Evolutionary conservation across 768 basidiomycete genomes (phyloP).

Genomic region (Calocybe cyanea): DNA sequence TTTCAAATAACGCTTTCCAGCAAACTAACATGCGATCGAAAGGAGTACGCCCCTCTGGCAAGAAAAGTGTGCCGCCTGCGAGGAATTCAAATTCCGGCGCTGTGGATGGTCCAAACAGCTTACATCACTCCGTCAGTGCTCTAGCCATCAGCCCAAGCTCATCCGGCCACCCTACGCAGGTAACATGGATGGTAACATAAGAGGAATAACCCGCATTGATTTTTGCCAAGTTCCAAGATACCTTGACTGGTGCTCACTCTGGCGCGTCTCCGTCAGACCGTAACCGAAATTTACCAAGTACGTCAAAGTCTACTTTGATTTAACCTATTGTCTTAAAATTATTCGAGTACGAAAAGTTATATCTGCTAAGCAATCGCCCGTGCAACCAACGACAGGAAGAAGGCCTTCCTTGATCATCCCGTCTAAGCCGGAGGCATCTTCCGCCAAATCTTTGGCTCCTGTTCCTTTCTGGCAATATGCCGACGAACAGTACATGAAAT

Average conservation of each 20-base stretch:
- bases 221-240: neutral
- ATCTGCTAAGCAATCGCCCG: neutral
- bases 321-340: neutral
- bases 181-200: neutral
- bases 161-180: neutral
- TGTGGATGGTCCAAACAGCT: neutral
- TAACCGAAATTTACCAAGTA: constrained; percentile 11
- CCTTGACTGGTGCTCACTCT: neutral
- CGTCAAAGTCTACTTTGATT: neutral
- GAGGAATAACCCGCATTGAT: neutral
- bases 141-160: neutral
- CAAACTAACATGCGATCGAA: constrained; percentile 3
- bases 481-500: constrained; percentile 12
- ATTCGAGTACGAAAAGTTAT: constrained; percentile 7
- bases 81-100: neutral
- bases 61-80: constrained; percentile 3
- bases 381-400: constrained; percentile 5
- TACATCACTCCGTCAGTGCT: neutral
- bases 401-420: constrained; percentile 11
- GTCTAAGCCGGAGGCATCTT: neutral
- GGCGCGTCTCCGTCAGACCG: neutral
- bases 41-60: neutral
- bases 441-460: constrained; percentile 9
- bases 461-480: constrained; percentile 16
- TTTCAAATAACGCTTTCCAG: neutral